Conservation (phyloP, 108 stramenopile genomes). For the Pseudonitzschia multistriata region DNA sequence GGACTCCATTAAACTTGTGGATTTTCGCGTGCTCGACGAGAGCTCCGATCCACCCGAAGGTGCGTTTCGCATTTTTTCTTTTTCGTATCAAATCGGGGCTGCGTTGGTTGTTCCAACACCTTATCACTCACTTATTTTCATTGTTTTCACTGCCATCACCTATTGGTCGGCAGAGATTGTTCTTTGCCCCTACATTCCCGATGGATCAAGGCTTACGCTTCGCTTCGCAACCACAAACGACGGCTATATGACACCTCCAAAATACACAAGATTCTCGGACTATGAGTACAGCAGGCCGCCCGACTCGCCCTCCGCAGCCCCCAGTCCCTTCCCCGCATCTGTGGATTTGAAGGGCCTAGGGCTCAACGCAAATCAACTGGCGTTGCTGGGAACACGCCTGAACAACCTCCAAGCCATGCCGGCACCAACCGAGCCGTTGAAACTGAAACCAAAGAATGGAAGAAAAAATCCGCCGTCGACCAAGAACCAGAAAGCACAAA, state of each 20-base stretch:
- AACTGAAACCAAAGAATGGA: not conserved
- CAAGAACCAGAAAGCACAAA: not conserved
- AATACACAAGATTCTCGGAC: conserved; percentile 2
- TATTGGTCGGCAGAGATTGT: conserved; percentile 61
- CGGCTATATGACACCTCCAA: conserved; percentile 26
- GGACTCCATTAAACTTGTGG: conserved; percentile 39
- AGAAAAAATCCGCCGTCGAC: not conserved
- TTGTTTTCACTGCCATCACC: conserved; percentile 4
- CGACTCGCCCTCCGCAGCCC: conserved; percentile 79
- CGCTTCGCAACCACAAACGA: conserved; percentile 49
- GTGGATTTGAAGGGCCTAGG: conserved; percentile 33
- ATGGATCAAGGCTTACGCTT: conserved; percentile 67
- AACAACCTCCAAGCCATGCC: conserved; percentile 21
- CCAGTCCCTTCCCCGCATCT: conserved; percentile 51
- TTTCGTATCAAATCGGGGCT: not conserved
- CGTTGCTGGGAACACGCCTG: conserved; percentile 26
- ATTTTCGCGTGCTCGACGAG: conserved; percentile 74
- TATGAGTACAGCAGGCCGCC: conserved; percentile 51
- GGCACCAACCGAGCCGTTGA: not conserved
- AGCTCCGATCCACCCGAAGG: conserved; percentile 65
- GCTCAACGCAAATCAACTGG: conserved; percentile 35
- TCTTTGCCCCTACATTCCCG: conserved; percentile 74
- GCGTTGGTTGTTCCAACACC: not conserved
- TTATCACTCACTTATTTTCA: not conserved
- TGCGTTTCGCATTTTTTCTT: conserved; percentile 38